phyloP scores from a whole-genome alignment of 2,329 filamentous ascomycete genomes.

The Alternaria viburni region DNA sequence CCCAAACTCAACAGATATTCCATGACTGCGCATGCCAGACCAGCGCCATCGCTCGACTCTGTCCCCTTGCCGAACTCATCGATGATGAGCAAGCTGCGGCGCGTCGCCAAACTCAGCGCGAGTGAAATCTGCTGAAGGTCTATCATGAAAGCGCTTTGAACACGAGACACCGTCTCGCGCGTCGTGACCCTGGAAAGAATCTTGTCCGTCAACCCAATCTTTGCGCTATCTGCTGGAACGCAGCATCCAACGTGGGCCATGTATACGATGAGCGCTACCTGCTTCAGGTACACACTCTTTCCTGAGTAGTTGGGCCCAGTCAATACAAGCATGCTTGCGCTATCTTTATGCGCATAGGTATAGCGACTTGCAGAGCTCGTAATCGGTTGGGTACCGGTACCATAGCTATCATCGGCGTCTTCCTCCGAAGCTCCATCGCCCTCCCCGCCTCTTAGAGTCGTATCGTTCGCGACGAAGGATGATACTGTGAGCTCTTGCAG shows the following conservation, averaged over 20 bases:
- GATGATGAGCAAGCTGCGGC: constrained; percentile 80
- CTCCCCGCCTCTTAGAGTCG: constrained; percentile 67
- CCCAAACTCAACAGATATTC: constrained; percentile 61
- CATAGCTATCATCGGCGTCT: background rate
- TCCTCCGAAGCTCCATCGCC: constrained; percentile 17
- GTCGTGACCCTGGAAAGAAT: constrained; percentile 88
- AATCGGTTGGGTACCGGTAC: background rate
- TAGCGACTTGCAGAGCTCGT: constrained; percentile 8
- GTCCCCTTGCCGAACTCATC: constrained; percentile 88
- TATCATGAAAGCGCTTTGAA: constrained; percentile 74
- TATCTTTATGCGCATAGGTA: constrained; percentile 22
- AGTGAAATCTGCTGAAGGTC: constrained; percentile 88
- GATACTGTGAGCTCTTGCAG: constrained; percentile 84
- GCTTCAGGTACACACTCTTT: constrained; percentile 95
- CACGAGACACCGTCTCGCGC: constrained; percentile 68
- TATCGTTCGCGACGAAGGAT: constrained; percentile 83
- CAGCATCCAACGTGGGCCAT: constrained; percentile 90
- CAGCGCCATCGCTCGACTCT: constrained; percentile 68
- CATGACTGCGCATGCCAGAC: constrained; percentile 67
- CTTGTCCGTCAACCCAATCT: constrained; percentile 87
- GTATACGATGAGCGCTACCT: constrained; percentile 88
- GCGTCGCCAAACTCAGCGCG: constrained; percentile 75
- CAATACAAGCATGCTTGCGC: constrained; percentile 75
- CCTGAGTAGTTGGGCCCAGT: constrained; percentile 97
- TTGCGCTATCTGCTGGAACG: constrained; percentile 79